A percentile compares a stretch with the other conserved stretches of the same genome.
Evolutionary conservation across 768 basidiomycete species (phyloP).

Genomic region (Lactarius deliciosus): DNA sequence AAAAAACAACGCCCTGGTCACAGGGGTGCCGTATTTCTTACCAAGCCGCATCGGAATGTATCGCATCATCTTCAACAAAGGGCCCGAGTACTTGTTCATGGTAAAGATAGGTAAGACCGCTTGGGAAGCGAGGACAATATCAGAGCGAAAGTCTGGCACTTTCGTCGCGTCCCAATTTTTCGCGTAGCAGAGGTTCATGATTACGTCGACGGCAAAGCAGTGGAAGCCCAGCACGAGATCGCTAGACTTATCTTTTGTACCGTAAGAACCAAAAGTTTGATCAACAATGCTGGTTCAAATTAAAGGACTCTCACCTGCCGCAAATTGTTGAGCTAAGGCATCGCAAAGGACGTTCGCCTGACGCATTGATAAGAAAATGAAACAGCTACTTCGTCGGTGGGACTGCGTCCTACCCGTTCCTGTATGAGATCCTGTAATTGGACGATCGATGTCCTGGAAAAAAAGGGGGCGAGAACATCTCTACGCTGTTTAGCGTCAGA

Average conservation of each 20-base stretch:
- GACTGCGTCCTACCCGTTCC: neutral
- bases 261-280: neutral
- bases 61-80: neutral
- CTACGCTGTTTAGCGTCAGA: constrained; percentile 6
- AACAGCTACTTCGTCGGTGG: neutral
- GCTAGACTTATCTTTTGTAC: neutral
- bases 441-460: constrained; percentile 7
- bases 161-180: neutral
- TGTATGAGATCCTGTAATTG: constrained; percentile 3
- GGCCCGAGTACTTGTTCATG: neutral
- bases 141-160: neutral
- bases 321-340: neutral
- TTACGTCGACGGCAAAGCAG: constrained; percentile 2
- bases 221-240: constrained; percentile 1
- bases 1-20: neutral
- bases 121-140: neutral
- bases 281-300: neutral
- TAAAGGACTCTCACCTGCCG: neutral
- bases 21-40: neutral
- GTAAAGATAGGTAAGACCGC: neutral
- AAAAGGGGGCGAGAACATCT: constrained; percentile 1
- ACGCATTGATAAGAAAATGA: neutral
- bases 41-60: neutral
- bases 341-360: neutral
- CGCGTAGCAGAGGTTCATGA: constrained; percentile 3